Evolutionary conservation across 352 stramenopile species (phyloP).

Genomic region (Hyaloperonospora brassicae): DNA sequence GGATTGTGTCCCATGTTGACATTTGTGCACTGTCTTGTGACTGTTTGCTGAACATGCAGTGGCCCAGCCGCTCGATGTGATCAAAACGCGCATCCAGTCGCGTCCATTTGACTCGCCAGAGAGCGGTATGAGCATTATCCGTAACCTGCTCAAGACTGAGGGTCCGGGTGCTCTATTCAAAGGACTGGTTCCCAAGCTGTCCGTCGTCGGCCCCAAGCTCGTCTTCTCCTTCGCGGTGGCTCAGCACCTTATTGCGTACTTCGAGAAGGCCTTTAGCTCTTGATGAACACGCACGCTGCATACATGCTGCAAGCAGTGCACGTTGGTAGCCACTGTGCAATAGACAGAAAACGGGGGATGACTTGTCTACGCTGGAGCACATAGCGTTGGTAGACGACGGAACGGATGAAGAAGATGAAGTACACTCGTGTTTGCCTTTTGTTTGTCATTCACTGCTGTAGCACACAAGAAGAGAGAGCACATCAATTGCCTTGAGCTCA

Average conservation of each 20-base stretch:
- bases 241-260: constrained; percentile 92
- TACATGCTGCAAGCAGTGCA: constrained; percentile 5
- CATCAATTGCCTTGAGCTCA: too few species aligned
- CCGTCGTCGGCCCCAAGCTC: constrained; percentile 92
- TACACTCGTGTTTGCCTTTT: too few species aligned
- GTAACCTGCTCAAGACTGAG: constrained; percentile 90
- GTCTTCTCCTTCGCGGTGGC: constrained; percentile 95
- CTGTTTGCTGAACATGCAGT: constrained; percentile 43
- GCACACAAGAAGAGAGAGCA: too few species aligned
- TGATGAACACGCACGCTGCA: constrained; percentile 11
- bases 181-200: constrained; percentile 91
- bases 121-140: constrained; percentile 85
- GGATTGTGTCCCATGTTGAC: background rate
- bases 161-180: constrained; percentile 91
- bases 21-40: constrained; percentile 3
- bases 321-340: constrained; percentile 1
- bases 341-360: background rate
- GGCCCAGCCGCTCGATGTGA: constrained; percentile 89
- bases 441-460: too few species aligned
- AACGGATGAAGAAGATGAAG: background rate
- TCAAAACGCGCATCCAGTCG: constrained; percentile 94
- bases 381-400: too few species aligned
- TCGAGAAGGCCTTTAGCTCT: constrained; percentile 75
- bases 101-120: constrained; percentile 91
- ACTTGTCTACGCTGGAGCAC: too few species aligned